A percentile compares a stretch with the other conserved stretches of the same genome.
phyloP scores from a whole-genome alignment of 495 filamentous ascomycete species.

The Xylaria palmicola region DNA sequence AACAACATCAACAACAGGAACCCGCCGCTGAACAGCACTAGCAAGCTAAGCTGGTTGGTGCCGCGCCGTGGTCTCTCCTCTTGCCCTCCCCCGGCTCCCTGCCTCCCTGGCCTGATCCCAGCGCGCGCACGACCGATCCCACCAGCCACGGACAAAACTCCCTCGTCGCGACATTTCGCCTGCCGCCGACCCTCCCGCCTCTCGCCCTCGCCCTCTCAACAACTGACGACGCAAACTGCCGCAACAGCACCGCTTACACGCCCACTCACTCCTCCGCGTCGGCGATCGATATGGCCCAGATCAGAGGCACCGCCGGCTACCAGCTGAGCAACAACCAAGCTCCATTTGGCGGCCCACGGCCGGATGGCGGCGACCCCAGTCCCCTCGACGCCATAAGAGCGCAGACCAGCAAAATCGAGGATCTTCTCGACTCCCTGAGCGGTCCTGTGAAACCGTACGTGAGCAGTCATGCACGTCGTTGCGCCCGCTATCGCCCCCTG shows the following conservation, averaged over 20 bases:
- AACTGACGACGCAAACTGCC: background rate
- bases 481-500: background rate
- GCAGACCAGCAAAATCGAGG: constrained; percentile 98
- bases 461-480: constrained; percentile 5
- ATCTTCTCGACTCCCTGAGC: constrained; percentile 81
- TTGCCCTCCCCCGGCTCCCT: background rate
- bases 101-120: background rate
- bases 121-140: background rate
- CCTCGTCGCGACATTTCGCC: constrained; percentile 6
- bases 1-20: background rate
- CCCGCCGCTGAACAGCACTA: background rate
- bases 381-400: constrained; percentile 88
- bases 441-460: constrained; percentile 97
- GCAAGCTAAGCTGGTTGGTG: background rate
- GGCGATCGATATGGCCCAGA: constrained; percentile 73
- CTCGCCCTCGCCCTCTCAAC: background rate
- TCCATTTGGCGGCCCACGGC: constrained; percentile 63
- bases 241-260: constrained; percentile 23
- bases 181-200: no score
- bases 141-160: no score
- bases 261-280: constrained; percentile 5
- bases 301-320: constrained; percentile 94
- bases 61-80: background rate
- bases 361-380: constrained; percentile 69
- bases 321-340: constrained; percentile 77